A percentile compares a stretch with the other conserved stretches of the same genome.
These are phyloP conservation scores for Apiosordaria backusii DNA, from an alignment of 495 filamentous ascomycete genomes.

Conservation along the genomic window DNA sequence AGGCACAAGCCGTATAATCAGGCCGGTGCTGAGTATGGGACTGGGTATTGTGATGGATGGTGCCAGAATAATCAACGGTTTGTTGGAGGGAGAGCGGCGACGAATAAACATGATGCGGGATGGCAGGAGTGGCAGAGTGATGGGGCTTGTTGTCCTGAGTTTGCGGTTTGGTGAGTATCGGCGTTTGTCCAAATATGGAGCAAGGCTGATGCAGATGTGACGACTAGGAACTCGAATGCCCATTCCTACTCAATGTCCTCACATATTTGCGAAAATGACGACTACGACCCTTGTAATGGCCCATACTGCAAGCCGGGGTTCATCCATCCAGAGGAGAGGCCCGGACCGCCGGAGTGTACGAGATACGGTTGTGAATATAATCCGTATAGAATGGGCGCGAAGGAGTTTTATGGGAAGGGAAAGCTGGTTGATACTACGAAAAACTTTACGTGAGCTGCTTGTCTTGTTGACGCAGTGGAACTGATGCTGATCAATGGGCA, in stretches of 20 bases:
- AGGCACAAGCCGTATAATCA: conserved; percentile 42
- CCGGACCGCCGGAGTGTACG: conserved; percentile 55
- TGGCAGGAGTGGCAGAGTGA: neutral
- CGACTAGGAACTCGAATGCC: conserved; percentile 30
- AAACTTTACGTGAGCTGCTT: conserved; percentile 50
- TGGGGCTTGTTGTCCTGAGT: conserved; percentile 65
- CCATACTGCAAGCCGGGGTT: conserved; percentile 34
- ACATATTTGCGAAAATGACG: conserved; percentile 7
- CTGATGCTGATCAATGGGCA: neutral
- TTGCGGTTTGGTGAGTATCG: conserved; percentile 59
- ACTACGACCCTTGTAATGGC: conserved; percentile 38
- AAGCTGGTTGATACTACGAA: conserved; percentile 58
- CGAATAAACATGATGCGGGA: conserved; percentile 23
- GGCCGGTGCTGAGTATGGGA: conserved; percentile 55
- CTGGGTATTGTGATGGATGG: conserved; percentile 55
- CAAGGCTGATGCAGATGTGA: conserved; percentile 28
- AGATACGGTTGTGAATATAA: conserved; percentile 67
- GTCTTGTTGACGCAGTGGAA: neutral
- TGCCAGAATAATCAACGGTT: conserved; percentile 45
- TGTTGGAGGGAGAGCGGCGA: conserved; percentile 46
- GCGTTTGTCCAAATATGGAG: neutral
- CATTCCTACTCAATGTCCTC: conserved; percentile 20
- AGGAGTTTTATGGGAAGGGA: conserved; percentile 57
- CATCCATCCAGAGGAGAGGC: conserved; percentile 36
- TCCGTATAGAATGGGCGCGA: conserved; percentile 60